These are phyloP conservation scores for Rhizopogon salebrosus DNA, from an alignment of 768 basidiomycete species.

Conservation along the genomic window DNA sequence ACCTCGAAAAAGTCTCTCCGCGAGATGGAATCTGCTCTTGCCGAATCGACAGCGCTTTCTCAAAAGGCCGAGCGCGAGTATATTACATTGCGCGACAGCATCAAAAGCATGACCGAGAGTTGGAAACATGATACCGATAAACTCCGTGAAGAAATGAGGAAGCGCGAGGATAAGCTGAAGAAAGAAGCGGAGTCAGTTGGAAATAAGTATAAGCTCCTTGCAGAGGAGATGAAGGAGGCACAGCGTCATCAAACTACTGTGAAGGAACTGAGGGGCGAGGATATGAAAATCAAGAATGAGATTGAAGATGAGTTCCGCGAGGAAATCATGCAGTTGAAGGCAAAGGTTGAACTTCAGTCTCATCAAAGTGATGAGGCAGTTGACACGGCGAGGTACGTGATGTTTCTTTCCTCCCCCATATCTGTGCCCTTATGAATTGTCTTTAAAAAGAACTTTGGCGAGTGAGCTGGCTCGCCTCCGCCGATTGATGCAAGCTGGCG, in stretches of 20 bases:
- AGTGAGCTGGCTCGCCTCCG: conserved; percentile 64
- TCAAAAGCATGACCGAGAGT: conserved; percentile 65
- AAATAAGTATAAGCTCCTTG: conserved; percentile 61
- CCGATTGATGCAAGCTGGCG: conserved; percentile 64
- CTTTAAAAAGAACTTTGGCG: conserved; percentile 42
- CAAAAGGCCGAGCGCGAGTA: conserved; percentile 85
- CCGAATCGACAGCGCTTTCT: conserved; percentile 71
- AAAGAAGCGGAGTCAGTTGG: conserved; percentile 64
- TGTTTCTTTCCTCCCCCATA: not conserved
- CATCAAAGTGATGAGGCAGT: conserved; percentile 52
- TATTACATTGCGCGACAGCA: conserved; percentile 66
- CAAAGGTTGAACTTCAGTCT: conserved; percentile 47
- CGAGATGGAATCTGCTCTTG: conserved; percentile 72
- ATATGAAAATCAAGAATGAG: conserved; percentile 44
- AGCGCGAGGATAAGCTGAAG: conserved; percentile 64
- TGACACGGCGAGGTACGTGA: conserved; percentile 57
- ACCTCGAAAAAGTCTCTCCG: conserved; percentile 70
- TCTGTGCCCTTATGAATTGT: not conserved
- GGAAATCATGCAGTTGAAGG: conserved; percentile 50
- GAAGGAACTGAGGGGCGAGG: conserved; percentile 45
- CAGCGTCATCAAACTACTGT: conserved; percentile 42
- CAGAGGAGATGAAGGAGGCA: conserved; percentile 57
- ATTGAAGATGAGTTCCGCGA: conserved; percentile 58
- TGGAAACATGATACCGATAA: conserved; percentile 73
- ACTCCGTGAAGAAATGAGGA: conserved; percentile 69